Percentiles rank a stretch among this genome's conserved stretches.
phyloP scores from a whole-genome alignment of 371 early-diverging fungal species.

The Synchytrium microbalum region DNA sequence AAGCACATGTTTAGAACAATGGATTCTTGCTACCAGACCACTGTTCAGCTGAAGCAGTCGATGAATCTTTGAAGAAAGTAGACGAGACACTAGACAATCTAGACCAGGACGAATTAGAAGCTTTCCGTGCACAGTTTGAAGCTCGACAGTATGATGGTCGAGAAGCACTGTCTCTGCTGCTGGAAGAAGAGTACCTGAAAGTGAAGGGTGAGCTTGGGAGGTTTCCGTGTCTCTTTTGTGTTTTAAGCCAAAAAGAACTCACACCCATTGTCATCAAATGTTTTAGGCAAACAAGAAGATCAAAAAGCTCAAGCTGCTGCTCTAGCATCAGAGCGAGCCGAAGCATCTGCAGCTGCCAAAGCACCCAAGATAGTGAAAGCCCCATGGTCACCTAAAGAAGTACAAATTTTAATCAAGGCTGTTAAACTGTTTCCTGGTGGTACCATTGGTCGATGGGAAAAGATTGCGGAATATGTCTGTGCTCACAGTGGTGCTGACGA shows the following conservation, averaged over 20 bases:
- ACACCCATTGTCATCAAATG: neutral
- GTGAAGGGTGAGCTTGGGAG: neutral
- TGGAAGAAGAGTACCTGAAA: neutral
- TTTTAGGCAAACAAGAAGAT: slow-evolving; percentile 1
- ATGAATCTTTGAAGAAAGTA: neutral
- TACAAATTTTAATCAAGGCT: slow-evolving; percentile 37
- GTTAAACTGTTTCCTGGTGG: slow-evolving; percentile 41
- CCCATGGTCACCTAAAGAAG: slow-evolving; percentile 37
- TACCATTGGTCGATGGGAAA: slow-evolving; percentile 36
- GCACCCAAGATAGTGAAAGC: slow-evolving; percentile 18
- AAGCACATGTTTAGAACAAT: neutral
- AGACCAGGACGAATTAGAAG: slow-evolving; percentile 3
- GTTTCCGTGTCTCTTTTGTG: neutral
- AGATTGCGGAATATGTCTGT: slow-evolving; percentile 42
- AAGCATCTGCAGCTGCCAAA: neutral
- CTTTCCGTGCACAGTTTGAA: slow-evolving; percentile 2
- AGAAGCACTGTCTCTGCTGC: neutral
- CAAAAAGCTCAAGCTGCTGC: slow-evolving; percentile 6
- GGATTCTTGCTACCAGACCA: neutral
- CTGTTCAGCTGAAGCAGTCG: neutral
- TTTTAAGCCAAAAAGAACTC: neutral
- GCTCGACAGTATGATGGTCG: neutral
- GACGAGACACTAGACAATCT: slow-evolving; percentile 4
- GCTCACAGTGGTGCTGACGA: slow-evolving; percentile 31
- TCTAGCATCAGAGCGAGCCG: slow-evolving; percentile 11